Base-by-base conservation (phyloP, 2,329 filamentous ascomycete species). In the Alternaria arbusti region DNA sequence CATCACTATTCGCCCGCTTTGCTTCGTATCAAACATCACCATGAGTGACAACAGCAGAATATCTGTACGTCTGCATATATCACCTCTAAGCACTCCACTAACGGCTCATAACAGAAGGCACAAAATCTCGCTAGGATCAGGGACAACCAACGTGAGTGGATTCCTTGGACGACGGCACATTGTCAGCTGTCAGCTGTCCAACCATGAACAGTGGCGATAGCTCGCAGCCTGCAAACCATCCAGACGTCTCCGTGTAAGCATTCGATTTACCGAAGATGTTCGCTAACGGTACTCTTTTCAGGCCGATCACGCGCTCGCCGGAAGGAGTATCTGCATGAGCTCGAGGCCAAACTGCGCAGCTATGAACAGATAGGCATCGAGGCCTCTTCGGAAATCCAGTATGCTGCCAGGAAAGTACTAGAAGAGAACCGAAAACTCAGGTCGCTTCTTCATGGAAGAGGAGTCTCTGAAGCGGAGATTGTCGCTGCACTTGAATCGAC, bases 291-390 rank as follows among this genome's bases (percentile, higher is more conserved):
- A 11, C 9, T 25, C 52, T 12, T 3, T 13, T n/a, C 57, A 79
- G 76, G 91, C 59, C 88, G 91, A 65, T 92, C 89, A n/a, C 88
- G 91, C 57, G 90, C 90, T 49, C 86, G 91, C 36, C 86, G 89
- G 67, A 92, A 91, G 81, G 90, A 92, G 73, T 93, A 94, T 74
- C 81, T 93, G 43, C 84, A 88, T 65, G 89, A 91, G 59, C 85
- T 93, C 26, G 90, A 94, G 78, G 82, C 85, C 57, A 88, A 88
- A 63, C 80, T 90, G 61, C 86, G 88, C 50, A 80, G 82, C 56
- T 92, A 86, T 74, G 89, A 93, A 76, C 83, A 87, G 40, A 82
- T 86, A 30, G 91, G 91, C 17, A 85, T 91, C 52, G 86, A 90
- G 72, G 91, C 90, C 4, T 90, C 89, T 1, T 82, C 86, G n/a